Evolutionary conservation across 2,329 filamentous ascomycete genomes (phyloP).

Genomic region (Xylaria sp.): DNA sequence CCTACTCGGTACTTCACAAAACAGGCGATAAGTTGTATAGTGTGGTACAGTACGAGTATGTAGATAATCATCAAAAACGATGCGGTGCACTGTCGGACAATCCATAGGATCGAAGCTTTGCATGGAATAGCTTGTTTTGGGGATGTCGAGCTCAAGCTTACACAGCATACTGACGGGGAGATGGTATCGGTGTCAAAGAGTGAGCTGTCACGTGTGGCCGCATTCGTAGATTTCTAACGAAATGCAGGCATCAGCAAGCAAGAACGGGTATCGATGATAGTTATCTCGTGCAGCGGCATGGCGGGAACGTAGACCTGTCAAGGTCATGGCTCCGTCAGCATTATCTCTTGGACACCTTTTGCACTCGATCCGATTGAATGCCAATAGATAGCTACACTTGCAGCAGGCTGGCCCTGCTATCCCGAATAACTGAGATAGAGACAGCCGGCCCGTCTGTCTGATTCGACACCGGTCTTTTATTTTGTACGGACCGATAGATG

Average conservation of each 20-base stretch:
- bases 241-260: neutral
- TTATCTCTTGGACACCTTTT: conserved; percentile 7
- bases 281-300: conserved; percentile 10
- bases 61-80: neutral
- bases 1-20: too few species aligned
- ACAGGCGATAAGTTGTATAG: too few species aligned
- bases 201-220: conserved; percentile 1
- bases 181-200: neutral
- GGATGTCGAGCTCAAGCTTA: neutral
- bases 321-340: conserved; percentile 26
- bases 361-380: neutral
- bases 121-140: conserved; percentile 1
- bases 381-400: neutral
- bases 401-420: conserved; percentile 8
- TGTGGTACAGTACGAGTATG: too few species aligned
- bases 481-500: conserved; percentile 5
- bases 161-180: neutral
- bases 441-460: neutral
- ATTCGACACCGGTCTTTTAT: conserved; percentile 15
- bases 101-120: neutral
- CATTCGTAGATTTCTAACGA: neutral
- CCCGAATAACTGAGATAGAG: conserved; percentile 6
- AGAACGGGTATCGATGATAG: conserved; percentile 1
- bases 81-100: conserved; percentile 10
- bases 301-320: conserved; percentile 16